These are phyloP conservation scores for Barnettozyma wickerhamii DNA, from an alignment of 805 yeast genomes.

Conservation along the genomic window DNA sequence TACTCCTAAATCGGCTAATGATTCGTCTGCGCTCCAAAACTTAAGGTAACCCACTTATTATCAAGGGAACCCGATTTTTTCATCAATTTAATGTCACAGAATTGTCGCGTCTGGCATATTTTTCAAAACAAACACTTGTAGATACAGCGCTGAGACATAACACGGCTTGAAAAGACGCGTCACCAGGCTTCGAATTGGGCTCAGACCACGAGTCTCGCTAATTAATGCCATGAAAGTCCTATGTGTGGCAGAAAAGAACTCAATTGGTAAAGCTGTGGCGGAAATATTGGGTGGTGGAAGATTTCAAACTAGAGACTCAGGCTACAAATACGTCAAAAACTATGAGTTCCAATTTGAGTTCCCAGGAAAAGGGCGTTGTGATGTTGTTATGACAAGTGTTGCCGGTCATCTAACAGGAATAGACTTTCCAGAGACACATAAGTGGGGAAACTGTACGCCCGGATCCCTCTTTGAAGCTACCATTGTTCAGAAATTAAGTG, in stretches of 20 bases:
- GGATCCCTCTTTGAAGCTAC: constrained; percentile 71
- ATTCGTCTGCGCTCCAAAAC: too few relatives aligned
- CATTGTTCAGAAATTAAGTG: constrained; percentile 35
- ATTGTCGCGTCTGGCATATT: not conserved
- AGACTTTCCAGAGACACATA: constrained; percentile 59
- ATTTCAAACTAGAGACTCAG: constrained; percentile 41
- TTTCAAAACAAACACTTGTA: not conserved
- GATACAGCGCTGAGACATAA: not conserved
- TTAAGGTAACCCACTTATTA: too few relatives aligned
- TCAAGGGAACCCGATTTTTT: too few relatives aligned
- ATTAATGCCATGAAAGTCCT: constrained; percentile 59
- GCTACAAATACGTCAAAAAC: constrained; percentile 65
- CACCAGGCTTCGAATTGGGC: not conserved
- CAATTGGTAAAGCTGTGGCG: constrained; percentile 85
- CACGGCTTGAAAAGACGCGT: not conserved
- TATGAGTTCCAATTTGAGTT: constrained; percentile 71
- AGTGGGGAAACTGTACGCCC: constrained; percentile 66
- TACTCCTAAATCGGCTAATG: too few relatives aligned
- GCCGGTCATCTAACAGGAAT: constrained; percentile 74
- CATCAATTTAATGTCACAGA: too few relatives aligned
- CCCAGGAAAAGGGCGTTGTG: constrained; percentile 57
- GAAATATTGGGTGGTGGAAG: constrained; percentile 72
- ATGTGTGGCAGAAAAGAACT: constrained; percentile 96
- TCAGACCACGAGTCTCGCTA: not conserved
- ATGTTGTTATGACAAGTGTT: constrained; percentile 89